These are phyloP conservation scores for Talaromyces rugulosus DNA, from an alignment of 2,329 filamentous ascomycete genomes.

Conservation along the genomic window DNA sequence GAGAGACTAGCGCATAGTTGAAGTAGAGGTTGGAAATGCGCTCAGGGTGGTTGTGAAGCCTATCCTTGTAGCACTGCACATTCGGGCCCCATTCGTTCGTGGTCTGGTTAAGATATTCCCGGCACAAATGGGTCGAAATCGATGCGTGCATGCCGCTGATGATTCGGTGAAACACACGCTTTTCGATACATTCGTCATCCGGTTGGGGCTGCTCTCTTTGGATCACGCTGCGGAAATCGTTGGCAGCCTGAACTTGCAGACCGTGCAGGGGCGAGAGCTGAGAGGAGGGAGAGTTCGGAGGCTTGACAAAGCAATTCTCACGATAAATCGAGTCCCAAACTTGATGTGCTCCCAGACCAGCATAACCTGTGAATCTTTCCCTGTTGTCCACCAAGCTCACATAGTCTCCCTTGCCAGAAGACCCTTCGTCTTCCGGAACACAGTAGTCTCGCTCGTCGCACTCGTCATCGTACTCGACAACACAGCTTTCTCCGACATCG, in stretches of 20 bases:
- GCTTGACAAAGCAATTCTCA: slow-evolving; percentile 84
- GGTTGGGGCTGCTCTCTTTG: slow-evolving; percentile 37
- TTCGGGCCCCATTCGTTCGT: slow-evolving; percentile 93
- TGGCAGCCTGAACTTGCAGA: slow-evolving; percentile 48
- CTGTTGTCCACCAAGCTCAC: slow-evolving; percentile 91
- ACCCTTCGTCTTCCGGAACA: slow-evolving; percentile 88
- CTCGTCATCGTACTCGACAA: slow-evolving; percentile 95
- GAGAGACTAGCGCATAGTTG: slow-evolving; percentile 93
- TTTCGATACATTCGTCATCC: slow-evolving; percentile 93
- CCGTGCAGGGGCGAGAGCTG: slow-evolving; percentile 35
- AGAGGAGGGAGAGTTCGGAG: slow-evolving; percentile 24
- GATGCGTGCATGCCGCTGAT: slow-evolving; percentile 98
- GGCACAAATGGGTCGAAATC: slow-evolving; percentile 93
- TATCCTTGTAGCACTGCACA: slow-evolving; percentile 76
- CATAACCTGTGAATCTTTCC: slow-evolving; percentile 92
- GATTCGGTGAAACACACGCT: slow-evolving; percentile 95
- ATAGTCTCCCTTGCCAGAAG: slow-evolving; percentile 85
- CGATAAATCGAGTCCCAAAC: slow-evolving; percentile 97
- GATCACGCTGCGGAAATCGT: slow-evolving; percentile 59
- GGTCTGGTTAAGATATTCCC: slow-evolving; percentile 91
- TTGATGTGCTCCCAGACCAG: slow-evolving; percentile 76
- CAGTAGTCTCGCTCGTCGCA: slow-evolving; percentile 97
- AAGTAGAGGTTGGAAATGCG: slow-evolving; percentile 97
- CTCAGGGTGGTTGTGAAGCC: slow-evolving; percentile 81
- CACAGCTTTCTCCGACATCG: slow-evolving; percentile 87